A percentile compares a stretch with the other conserved stretches of the same genome.
Evolutionary conservation across 495 filamentous ascomycete species (phyloP).

Genomic region (Antarctomyces pellizariae): DNA sequence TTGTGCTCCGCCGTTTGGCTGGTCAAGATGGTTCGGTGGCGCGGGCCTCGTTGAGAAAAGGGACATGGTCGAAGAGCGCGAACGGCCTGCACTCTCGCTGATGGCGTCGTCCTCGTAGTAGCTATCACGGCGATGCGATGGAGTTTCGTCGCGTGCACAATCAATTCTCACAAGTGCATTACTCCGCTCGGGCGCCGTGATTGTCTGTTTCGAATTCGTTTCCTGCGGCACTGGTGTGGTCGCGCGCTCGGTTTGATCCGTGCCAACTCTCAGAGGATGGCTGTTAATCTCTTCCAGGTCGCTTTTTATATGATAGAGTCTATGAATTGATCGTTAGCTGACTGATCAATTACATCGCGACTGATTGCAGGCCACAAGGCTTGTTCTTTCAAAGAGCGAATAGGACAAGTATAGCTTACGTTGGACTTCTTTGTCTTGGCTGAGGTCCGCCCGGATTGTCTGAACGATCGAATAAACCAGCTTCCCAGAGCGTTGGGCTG

Average conservation of each 20-base stretch:
- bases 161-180: too few relatives aligned
- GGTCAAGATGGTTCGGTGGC: constrained; percentile 23
- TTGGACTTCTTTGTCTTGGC: constrained; percentile 2
- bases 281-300: too few relatives aligned
- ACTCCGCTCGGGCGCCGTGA: too few relatives aligned
- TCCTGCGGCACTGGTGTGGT: too few relatives aligned
- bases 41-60: constrained; percentile 19
- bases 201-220: too few relatives aligned
- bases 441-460: constrained; percentile 3
- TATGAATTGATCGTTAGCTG: constrained; percentile 1
- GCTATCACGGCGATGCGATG: too few relatives aligned
- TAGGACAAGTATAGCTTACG: constrained; percentile 3
- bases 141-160: too few relatives aligned
- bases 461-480: constrained; percentile 18
- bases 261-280: too few relatives aligned
- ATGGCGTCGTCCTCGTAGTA: constrained; percentile 9
- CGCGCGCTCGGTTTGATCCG: too few relatives aligned
- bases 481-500: constrained; percentile 33
- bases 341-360: constrained; percentile 1
- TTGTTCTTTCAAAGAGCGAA: constrained; percentile 6
- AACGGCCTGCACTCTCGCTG: too few relatives aligned
- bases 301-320: too few relatives aligned
- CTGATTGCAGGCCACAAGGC: constrained; percentile 1
- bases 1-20: constrained; percentile 13
- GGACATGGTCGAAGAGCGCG: constrained; percentile 12